Conservation (phyloP, 257 asterid species). For the Solanum bukasovii region DNA sequence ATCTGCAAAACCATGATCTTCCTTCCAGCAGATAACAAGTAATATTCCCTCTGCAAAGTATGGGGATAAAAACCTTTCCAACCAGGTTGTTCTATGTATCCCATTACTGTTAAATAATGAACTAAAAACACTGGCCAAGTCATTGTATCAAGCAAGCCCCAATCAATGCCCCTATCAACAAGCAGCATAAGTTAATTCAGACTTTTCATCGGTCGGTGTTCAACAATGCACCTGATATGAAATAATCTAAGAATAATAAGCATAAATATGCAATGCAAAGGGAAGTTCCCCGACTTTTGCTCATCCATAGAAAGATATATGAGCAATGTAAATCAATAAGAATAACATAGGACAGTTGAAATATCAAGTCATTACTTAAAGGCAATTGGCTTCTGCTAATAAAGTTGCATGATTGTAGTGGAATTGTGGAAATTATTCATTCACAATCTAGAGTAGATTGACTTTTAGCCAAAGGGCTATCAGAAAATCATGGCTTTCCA, state of each 20-base stretch:
- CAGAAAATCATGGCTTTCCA: neutral
- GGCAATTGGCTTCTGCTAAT: neutral
- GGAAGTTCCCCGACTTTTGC: neutral
- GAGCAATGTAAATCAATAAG: neutral
- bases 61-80: conserved; percentile 61
- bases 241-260: neutral
- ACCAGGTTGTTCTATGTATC: conserved; percentile 39
- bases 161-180: conserved; percentile 52
- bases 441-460: neutral
- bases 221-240: neutral
- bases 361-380: neutral
- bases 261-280: neutral
- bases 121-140: conserved; percentile 77
- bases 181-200: neutral
- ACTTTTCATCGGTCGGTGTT: neutral
- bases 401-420: neutral
- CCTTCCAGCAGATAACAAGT: conserved; percentile 55
- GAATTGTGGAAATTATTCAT: neutral
- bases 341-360: neutral
- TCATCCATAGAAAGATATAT: neutral
- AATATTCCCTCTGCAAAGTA: conserved; percentile 59
- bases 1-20: conserved; percentile 62
- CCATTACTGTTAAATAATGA: conserved; percentile 51
- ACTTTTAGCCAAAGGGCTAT: neutral
- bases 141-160: conserved; percentile 77